Evolutionary conservation across 2,329 filamentous ascomycete species (phyloP), one percentile per base, ranked within the genome.

Genomic region (Colletotrichum phormii): DNA sequence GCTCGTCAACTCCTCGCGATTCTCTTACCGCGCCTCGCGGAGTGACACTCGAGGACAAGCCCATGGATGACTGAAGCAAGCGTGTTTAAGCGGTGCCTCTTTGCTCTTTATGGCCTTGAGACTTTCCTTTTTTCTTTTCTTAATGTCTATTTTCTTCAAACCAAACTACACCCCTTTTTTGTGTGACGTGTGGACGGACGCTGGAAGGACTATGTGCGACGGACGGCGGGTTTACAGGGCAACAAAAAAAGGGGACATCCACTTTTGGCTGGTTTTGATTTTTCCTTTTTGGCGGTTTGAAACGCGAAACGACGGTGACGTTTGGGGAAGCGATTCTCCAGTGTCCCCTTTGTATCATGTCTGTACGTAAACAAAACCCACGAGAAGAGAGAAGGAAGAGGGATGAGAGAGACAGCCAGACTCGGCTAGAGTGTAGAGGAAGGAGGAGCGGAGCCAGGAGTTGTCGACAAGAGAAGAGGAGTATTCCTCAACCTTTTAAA

Each of bases 31-130:
- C 54, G 58, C 75, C 78, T 24, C 82, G 86, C n/a, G 86, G 86
- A 29, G 84, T 89, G 33, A 87, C 86, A 29, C 83, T 89, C 49
- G 86, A 88, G 74, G 87, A 89, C 76, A 85, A 83, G 76, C 84
- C 87, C 49, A 89, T 89, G 86, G 85, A 86, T 65, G 83, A 88
- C 75, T 88, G 85, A 67, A 57, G 72, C 62, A 75, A 49, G 78
- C 77, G 29, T 26, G 22, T 31, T 64, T n/a, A 22, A 22, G 18
- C 42, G 15, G 18, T 49, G 42, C 18, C 42, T 49, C 42, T n/a
- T 11, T 49, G 42, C 22, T 11, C 15, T 49, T 53, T 24, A n/a
- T 62, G 29, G 55, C 31, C 59, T 51, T 59, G 61, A 59, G 51
- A 42, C 53, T 57, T 55, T 37, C 59, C 71, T 67, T 59, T 46